These are phyloP conservation scores for Stagonosporopsis cucurbitacearum DNA, from an alignment of 2,329 filamentous ascomycete genomes.

Conservation along the genomic window DNA sequence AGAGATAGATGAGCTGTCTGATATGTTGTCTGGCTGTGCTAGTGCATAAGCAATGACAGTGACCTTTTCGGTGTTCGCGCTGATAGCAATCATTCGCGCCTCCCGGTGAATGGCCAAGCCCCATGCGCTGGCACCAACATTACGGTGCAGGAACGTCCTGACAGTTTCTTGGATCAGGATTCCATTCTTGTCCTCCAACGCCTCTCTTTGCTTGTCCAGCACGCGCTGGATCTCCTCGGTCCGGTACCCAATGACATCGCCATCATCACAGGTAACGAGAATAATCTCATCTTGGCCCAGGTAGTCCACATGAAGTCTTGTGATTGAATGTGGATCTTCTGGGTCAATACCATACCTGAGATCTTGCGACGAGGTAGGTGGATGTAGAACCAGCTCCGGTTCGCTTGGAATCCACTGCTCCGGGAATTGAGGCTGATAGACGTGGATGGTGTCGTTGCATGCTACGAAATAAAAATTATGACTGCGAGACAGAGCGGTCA, in stretches of 20 bases:
- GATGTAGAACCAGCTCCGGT: constrained; percentile 49
- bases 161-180: constrained; percentile 51
- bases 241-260: constrained; percentile 57
- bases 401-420: constrained; percentile 47
- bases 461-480: constrained; percentile 60
- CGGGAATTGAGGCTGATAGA: constrained; percentile 55
- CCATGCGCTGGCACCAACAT: constrained; percentile 84
- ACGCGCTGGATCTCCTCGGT: constrained; percentile 37
- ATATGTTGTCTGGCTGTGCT: not conserved
- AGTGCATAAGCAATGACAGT: constrained; percentile 67
- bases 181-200: not conserved
- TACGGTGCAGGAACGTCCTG: constrained; percentile 72
- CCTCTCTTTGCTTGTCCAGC: constrained; percentile 19
- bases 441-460: constrained; percentile 47
- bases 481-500: constrained; percentile 54
- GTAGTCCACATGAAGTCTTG: constrained; percentile 52
- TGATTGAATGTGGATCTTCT: constrained; percentile 53
- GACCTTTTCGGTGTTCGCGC: constrained; percentile 72
- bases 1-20: not conserved
- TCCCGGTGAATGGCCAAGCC: constrained; percentile 81
- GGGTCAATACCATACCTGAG: constrained; percentile 42
- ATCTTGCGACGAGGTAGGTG: constrained; percentile 43
- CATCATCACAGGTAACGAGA: constrained; percentile 64
- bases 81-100: constrained; percentile 85
- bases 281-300: constrained; percentile 56